phyloP scores from a whole-genome alignment of 306 rosid species.

The Cicer bijugum region DNA sequence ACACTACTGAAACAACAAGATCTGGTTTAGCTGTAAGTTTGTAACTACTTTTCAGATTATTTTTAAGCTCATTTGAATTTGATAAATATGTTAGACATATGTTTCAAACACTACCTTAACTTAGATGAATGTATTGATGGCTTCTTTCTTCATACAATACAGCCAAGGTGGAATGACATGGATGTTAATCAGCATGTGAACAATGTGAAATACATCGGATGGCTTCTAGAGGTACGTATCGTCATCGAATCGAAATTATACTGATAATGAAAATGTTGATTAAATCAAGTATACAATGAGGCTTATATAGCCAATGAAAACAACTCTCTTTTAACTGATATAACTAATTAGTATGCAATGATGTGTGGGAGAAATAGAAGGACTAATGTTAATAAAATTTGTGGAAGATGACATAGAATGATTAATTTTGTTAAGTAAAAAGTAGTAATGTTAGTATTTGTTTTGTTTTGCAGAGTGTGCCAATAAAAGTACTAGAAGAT shows the following conservation, averaged over 20 bases:
- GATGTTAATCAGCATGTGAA: slow-evolving; percentile 96
- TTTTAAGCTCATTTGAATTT: neutral
- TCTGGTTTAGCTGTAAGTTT: slow-evolving; percentile 85
- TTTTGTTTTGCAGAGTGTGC: slow-evolving; percentile 69
- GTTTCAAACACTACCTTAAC: neutral
- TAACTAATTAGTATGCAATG: neutral
- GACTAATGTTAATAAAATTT: neutral
- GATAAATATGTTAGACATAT: neutral
- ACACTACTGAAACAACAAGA: slow-evolving; percentile 63
- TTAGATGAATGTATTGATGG: neutral
- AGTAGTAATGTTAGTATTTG: neutral
- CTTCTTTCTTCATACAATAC: slow-evolving; percentile 1
- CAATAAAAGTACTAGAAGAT: slow-evolving; percentile 66
- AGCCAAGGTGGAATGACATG: slow-evolving; percentile 99
- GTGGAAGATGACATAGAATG: slow-evolving; percentile 3
- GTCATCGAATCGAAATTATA: too few relatives aligned
- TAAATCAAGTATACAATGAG: too few relatives aligned
- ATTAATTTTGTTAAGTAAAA: neutral
- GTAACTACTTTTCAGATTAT: neutral
- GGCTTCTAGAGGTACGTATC: slow-evolving; percentile 82
- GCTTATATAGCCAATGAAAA: too few relatives aligned
- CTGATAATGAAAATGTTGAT: too few relatives aligned
- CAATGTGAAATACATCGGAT: slow-evolving; percentile 93
- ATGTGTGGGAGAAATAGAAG: neutral
- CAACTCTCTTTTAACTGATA: too few relatives aligned